Evolutionary conservation across 768 basidiomycete species (phyloP).

Genomic region (Boletus huronensis): DNA sequence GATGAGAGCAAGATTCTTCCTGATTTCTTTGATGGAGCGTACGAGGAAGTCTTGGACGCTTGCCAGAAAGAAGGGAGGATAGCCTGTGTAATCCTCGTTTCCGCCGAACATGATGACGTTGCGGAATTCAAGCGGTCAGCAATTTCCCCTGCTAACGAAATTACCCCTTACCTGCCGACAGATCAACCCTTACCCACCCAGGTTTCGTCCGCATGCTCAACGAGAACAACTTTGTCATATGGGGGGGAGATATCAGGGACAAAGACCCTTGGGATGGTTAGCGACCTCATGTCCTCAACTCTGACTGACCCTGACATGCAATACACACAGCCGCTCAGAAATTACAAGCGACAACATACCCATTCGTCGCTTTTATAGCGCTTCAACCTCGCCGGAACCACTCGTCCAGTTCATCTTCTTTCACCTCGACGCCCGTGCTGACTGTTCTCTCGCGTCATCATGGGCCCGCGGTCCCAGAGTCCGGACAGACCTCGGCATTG

Average conservation of each 20-base stretch:
- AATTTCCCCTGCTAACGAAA: neutral
- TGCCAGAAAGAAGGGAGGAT: conserved; percentile 73
- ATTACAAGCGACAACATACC: conserved; percentile 85
- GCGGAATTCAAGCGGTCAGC: conserved; percentile 79
- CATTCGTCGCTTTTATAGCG: conserved; percentile 88
- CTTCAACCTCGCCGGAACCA: conserved; percentile 67
- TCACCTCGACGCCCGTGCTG: conserved; percentile 46
- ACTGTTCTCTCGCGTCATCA: conserved; percentile 86
- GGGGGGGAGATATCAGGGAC: conserved; percentile 90
- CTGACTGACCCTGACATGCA: neutral
- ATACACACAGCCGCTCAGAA: conserved; percentile 52
- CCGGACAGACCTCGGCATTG: conserved; percentile 57
- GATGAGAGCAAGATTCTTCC: conserved; percentile 57
- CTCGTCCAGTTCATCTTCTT: conserved; percentile 31
- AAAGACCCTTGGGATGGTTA: conserved; percentile 76
- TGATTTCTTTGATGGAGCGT: conserved; percentile 76
- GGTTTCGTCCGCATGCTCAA: conserved; percentile 63
- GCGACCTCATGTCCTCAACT: neutral
- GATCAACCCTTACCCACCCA: conserved; percentile 73
- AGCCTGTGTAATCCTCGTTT: conserved; percentile 78
- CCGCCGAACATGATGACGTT: conserved; percentile 88
- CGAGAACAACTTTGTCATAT: conserved; percentile 76
- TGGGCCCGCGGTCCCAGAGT: conserved; percentile 51
- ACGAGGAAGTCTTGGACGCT: conserved; percentile 70
- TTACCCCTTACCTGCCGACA: conserved; percentile 23